Conservation (phyloP, 768 basidiomycete genomes). For the Naganishia vishniacii region DNA sequence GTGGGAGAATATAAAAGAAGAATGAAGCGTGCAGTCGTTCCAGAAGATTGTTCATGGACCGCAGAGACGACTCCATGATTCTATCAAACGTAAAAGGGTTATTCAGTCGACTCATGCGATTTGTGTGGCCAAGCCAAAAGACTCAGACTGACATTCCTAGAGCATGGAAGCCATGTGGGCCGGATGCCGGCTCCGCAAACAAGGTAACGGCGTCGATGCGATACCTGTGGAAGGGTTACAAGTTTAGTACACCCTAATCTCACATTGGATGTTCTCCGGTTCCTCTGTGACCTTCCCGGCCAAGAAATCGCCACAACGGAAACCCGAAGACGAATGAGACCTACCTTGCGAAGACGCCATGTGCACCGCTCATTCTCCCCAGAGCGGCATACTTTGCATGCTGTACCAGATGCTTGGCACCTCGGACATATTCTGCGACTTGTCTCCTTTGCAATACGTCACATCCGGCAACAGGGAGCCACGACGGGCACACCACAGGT, state of each 20-base stretch:
- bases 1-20: constrained; percentile 83
- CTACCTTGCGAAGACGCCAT: constrained; percentile 78
- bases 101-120: not conserved
- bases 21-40: constrained; percentile 96
- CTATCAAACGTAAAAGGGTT: constrained; percentile 52
- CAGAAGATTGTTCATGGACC: constrained; percentile 86
- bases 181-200: constrained; percentile 75
- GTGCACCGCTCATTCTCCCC: constrained; percentile 78
- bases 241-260: too few species aligned
- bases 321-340: too few species aligned
- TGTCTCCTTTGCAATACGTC: not conserved
- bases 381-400: constrained; percentile 70
- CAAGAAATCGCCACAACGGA: too few species aligned
- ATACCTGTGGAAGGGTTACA: constrained; percentile 50
- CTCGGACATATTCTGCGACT: constrained; percentile 39
- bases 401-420: constrained; percentile 62
- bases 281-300: too few species aligned
- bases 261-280: too few species aligned
- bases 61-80: constrained; percentile 75
- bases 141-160: constrained; percentile 65
- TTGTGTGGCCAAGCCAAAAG: not conserved
- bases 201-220: constrained; percentile 91
- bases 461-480: constrained; percentile 4
- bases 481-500: not conserved
- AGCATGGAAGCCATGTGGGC: constrained; percentile 92